Conservation (phyloP, 495 filamentous ascomycete genomes). For the Sporormia fimetaria region DNA sequence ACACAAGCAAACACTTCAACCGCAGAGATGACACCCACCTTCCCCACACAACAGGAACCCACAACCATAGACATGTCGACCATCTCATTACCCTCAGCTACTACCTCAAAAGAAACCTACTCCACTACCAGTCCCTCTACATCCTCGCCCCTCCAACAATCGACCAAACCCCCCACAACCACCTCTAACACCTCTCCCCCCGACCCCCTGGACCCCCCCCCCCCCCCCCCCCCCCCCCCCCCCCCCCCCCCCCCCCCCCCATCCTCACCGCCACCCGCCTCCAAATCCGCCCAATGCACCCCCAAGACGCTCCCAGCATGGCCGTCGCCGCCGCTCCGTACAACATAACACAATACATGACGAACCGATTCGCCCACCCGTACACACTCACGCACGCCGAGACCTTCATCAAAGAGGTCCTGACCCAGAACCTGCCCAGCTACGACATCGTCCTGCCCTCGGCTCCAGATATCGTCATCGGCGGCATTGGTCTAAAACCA, state of each 20-base stretch:
- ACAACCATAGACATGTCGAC: too few relatives aligned
- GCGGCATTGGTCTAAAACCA: constrained; percentile 27
- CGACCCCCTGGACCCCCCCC: constrained; percentile 1
- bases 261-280: constrained; percentile 19
- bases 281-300: constrained; percentile 23
- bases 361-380: constrained; percentile 26
- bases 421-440: constrained; percentile 7
- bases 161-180: constrained; percentile 3
- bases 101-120: too few relatives aligned
- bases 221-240: not conserved
- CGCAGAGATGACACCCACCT: too few relatives aligned
- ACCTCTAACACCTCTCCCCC: constrained; percentile 1
- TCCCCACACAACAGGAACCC: too few relatives aligned
- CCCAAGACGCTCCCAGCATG: constrained; percentile 21
- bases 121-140: constrained; percentile 1
- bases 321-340: constrained; percentile 19
- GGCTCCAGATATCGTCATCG: constrained; percentile 19
- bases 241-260: constrained; percentile 1
- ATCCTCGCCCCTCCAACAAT: not conserved
- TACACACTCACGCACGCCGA: constrained; percentile 27
- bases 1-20: too few relatives aligned
- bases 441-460: constrained; percentile 19
- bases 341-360: constrained; percentile 26
- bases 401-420: constrained; percentile 23
- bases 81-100: too few relatives aligned